Conservation (phyloP, 306 rosid genomes). For the Acmispon strigosus region DNA sequence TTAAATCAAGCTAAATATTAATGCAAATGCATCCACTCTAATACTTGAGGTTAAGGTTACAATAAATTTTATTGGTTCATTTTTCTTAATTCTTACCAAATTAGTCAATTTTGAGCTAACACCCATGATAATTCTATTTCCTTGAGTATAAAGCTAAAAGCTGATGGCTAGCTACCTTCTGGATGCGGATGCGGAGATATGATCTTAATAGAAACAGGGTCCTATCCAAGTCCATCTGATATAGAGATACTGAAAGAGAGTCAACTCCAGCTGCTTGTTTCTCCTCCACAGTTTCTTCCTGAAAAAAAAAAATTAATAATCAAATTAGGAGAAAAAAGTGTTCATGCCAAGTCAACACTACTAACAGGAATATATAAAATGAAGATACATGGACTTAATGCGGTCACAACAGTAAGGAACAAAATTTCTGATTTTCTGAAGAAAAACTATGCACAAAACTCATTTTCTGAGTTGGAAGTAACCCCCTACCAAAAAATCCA, state of each 20-base stretch:
- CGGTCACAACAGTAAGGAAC: neutral
- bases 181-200: slow-evolving; percentile 75
- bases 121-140: neutral
- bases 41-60: neutral
- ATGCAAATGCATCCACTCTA: neutral
- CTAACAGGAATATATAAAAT: neutral
- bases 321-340: neutral
- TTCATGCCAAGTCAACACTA: neutral
- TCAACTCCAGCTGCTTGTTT: slow-evolving; percentile 40
- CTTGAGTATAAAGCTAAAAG: neutral
- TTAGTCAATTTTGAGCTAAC: neutral
- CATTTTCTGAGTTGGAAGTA: neutral
- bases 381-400: neutral
- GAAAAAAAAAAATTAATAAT: slow-evolving; percentile 2
- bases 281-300: slow-evolving; percentile 90
- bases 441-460: neutral
- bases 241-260: slow-evolving; percentile 74
- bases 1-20: neutral
- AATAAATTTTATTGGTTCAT: neutral
- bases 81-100: neutral
- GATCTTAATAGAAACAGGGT: slow-evolving; percentile 78
- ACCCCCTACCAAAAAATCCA: neutral
- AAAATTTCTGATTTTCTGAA: neutral
- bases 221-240: slow-evolving; percentile 96
- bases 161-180: slow-evolving; percentile 48